Evolutionary conservation across 768 basidiomycete genomes (phyloP).

Genomic region (Pisolithus sp.): DNA sequence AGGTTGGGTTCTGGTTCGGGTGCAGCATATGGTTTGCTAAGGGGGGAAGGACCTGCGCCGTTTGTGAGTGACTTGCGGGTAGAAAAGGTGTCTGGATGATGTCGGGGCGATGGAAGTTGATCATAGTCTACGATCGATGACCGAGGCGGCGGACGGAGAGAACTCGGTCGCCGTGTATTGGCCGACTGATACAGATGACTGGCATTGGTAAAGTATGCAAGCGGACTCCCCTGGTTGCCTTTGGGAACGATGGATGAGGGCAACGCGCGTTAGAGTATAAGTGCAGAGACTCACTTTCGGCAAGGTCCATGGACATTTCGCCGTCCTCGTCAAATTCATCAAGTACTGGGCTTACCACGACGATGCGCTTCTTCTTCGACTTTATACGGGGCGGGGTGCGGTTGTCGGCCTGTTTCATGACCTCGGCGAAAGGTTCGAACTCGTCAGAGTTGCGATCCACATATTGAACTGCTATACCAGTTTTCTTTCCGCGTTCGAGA

Average conservation of each 20-base stretch:
- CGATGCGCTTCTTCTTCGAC: slow-evolving; percentile 44
- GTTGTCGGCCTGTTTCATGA: slow-evolving; percentile 64
- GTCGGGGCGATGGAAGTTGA: slow-evolving; percentile 53
- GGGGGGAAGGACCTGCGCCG: slow-evolving; percentile 30
- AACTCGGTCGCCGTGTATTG: slow-evolving; percentile 28
- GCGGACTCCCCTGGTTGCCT: slow-evolving; percentile 27
- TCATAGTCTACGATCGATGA: slow-evolving; percentile 57
- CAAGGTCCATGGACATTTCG: slow-evolving; percentile 75
- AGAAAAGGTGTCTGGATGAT: slow-evolving; percentile 14
- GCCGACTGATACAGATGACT: slow-evolving; percentile 35
- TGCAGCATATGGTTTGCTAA: slow-evolving; percentile 23
- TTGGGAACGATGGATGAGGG: slow-evolving; percentile 4
- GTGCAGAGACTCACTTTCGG: slow-evolving; percentile 48
- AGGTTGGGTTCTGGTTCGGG: slow-evolving; percentile 17
- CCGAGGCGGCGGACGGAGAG: slow-evolving; percentile 43
- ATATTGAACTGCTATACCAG: slow-evolving; percentile 61
- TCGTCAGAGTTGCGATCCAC: slow-evolving; percentile 74
- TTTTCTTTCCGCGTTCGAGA: slow-evolving; percentile 72
- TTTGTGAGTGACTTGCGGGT: slow-evolving; percentile 28
- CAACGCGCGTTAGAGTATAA: not conserved
- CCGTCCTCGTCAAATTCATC: slow-evolving; percentile 48
- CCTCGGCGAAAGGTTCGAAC: slow-evolving; percentile 74
- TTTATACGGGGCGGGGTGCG: slow-evolving; percentile 56
- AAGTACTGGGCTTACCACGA: slow-evolving; percentile 25
- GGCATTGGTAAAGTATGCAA: slow-evolving; percentile 31